Evolutionary conservation across 2,329 filamentous ascomycete species (phyloP).

Genomic region (Ascochyta rabiei): DNA sequence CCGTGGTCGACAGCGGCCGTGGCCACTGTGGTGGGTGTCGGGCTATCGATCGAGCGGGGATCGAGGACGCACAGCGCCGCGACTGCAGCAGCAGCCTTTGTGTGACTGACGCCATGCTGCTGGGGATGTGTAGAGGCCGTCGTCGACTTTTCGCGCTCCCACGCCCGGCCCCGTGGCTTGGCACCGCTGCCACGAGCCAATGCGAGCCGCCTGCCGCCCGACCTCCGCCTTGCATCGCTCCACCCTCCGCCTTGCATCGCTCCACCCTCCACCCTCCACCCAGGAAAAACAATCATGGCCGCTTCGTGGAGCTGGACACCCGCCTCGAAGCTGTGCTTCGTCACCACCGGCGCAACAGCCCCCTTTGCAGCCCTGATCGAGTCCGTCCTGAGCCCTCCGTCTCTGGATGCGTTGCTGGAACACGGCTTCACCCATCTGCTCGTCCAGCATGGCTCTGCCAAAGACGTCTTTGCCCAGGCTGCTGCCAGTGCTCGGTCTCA

Average conservation of each 20-base stretch:
- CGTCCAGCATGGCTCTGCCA: slow-evolving; percentile 79
- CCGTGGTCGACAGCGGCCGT: slow-evolving; percentile 41
- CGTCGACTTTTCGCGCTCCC: slow-evolving; percentile 40
- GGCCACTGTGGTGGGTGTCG: slow-evolving; percentile 38
- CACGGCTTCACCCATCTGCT: slow-evolving; percentile 72
- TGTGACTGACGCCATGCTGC: slow-evolving; percentile 46
- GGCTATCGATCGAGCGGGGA: slow-evolving; percentile 24
- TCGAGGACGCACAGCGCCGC: slow-evolving; percentile 34
- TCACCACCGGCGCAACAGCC: slow-evolving; percentile 92
- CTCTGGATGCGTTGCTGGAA: slow-evolving; percentile 65
- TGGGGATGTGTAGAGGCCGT: slow-evolving; percentile 14
- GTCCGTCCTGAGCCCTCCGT: slow-evolving; percentile 65
- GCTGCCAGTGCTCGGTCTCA: slow-evolving; percentile 21
- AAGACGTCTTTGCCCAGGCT: slow-evolving; percentile 56
- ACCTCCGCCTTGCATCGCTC: slow-evolving; percentile 28
- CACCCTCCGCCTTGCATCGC: slow-evolving; percentile 27
- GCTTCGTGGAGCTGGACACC: slow-evolving; percentile 29
- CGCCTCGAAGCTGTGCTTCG: slow-evolving; percentile 67
- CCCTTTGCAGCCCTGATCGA: slow-evolving; percentile 75
- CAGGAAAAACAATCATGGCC: slow-evolving; percentile 16
- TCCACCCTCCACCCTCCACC: too few relatives aligned
- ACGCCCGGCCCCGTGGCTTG: slow-evolving; percentile 26
- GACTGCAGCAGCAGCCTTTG: slow-evolving; percentile 41
- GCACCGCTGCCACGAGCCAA: slow-evolving; percentile 30
- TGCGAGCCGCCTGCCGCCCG: slow-evolving; percentile 23